Percentiles rank a stretch among this genome's conserved stretches.
Conservation (phyloP, 2,329 filamentous ascomycete genomes). For the Phialophora verrucosa region DNA sequence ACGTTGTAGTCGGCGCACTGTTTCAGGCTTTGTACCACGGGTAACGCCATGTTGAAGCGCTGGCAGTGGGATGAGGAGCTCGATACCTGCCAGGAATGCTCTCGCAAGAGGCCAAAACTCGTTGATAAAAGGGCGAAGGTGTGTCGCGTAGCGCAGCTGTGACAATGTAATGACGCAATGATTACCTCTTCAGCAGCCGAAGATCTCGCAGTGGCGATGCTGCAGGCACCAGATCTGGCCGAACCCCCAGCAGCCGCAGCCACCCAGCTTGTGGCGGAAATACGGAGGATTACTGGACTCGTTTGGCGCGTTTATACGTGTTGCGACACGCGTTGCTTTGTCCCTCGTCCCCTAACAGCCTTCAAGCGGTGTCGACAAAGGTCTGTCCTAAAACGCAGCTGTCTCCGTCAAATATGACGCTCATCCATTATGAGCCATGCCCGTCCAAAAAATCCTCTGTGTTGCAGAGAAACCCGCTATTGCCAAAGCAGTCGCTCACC, state of each 20-base stretch:
- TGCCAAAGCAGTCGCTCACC: conserved; percentile 87
- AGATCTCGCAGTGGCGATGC: conserved; percentile 11
- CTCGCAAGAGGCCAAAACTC: neutral
- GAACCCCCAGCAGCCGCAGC: neutral
- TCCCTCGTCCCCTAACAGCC: neutral
- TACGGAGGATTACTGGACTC: neutral
- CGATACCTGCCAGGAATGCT: conserved; percentile 36
- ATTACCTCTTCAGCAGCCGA: neutral
- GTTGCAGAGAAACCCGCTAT: conserved; percentile 93
- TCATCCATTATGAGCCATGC: conserved; percentile 37
- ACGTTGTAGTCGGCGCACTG: conserved; percentile 78
- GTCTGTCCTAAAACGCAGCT: neutral
- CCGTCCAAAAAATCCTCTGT: conserved; percentile 65
- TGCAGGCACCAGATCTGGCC: conserved; percentile 3
- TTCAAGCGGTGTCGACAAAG: neutral
- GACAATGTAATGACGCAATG: neutral
- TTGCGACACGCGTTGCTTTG: conserved; percentile 12
- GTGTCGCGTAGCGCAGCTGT: neutral
- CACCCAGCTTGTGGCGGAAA: neutral
- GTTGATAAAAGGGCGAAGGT: neutral
- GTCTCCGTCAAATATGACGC: conserved; percentile 11
- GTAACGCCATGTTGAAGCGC: conserved; percentile 66
- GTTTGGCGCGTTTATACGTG: neutral
- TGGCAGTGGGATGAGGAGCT: neutral
- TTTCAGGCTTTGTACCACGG: conserved; percentile 69